Evolutionary conservation across 148 eudicot species (phyloP), one percentile per base, ranked within the genome.

Genomic region (Oxyria digyna): DNA sequence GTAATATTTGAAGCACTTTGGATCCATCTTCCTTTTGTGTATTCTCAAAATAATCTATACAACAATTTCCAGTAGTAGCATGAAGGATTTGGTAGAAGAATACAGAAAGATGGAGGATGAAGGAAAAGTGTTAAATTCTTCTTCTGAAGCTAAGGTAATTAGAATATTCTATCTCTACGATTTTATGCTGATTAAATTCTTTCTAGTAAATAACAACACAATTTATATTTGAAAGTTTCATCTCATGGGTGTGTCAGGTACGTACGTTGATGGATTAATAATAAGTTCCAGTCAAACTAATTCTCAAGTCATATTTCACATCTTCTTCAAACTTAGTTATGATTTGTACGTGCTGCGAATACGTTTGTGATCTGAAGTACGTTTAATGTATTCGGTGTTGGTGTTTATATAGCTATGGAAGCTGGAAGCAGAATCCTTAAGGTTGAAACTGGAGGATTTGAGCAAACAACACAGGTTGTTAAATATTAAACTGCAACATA

Each of bases 81-180:
- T 59, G 38, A 59, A 59, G 37, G 37, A 37, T 8, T 29, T 59
- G 65, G 8, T 59, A 15, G 65, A 59, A 6, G 65, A 59, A 31
- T 59, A 59, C 38, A 59, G 8, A 29, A 59, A 31, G 65, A 59
- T 59, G 21, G 65, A 59, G 9, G 65, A 59, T 4, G 18, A 59
- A 27, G 65, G 65, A 15, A 59, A 59, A 29, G 65, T 59, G 10
- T 4, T 59, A 13, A 29, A 59, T 59, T 29, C 65, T 14, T 29
- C 65, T 59, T 59, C 37, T 14, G 65, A 59, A 59, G 65, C 65
- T 5, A 59, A 59, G 65, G 65, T 59, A 33, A 57, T 4, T 45
- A 42, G 18, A 45, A n/a, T 42, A 8, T 42, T 42, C 13, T 1
- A 10, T 15, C 6, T 14, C 20, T 4, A 12, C 38, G 6, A n/a